Percentiles rank a stretch among this genome's conserved stretches.
Conservation (phyloP, 2,329 filamentous ascomycete genomes). For the Shiraia sp. region DNA sequence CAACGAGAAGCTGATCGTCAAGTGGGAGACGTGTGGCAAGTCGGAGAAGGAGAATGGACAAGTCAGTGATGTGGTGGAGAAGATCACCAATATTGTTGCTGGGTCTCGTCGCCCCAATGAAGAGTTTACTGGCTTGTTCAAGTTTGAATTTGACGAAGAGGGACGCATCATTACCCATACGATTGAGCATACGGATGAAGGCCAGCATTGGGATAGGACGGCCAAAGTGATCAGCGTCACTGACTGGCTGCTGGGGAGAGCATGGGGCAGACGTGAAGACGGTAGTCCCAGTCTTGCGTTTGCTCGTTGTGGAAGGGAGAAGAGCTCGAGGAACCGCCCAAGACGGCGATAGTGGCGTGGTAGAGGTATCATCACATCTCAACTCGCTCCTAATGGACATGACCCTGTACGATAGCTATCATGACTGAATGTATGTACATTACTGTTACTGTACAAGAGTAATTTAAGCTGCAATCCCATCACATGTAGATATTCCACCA, state of each 20-base stretch:
- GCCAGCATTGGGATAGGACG: slow-evolving; percentile 79
- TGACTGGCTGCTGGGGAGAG: slow-evolving; percentile 88
- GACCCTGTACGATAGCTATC: too few relatives aligned
- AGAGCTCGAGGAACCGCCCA: slow-evolving; percentile 5
- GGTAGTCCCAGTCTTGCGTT: slow-evolving; percentile 50
- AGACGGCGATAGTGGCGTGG: slow-evolving; percentile 1
- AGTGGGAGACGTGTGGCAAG: slow-evolving; percentile 76
- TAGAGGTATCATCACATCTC: neutral
- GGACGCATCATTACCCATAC: slow-evolving; percentile 85
- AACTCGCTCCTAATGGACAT: neutral
- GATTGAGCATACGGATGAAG: slow-evolving; percentile 89
- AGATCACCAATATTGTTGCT: slow-evolving; percentile 60
- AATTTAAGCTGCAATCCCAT: too few relatives aligned
- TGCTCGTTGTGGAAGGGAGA: slow-evolving; percentile 21
- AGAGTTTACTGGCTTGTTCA: slow-evolving; percentile 88
- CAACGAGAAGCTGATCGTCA: slow-evolving; percentile 83
- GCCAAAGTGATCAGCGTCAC: slow-evolving; percentile 87
- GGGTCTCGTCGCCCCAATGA: slow-evolving; percentile 53
- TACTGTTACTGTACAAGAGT: too few relatives aligned
- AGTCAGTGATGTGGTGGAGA: slow-evolving; percentile 56
- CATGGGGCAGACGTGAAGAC: slow-evolving; percentile 58
- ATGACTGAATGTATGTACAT: too few relatives aligned
- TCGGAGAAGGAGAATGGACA: slow-evolving; percentile 51
- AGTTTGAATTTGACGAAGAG: slow-evolving; percentile 91
- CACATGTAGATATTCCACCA: too few relatives aligned